Evolutionary conservation across 2,329 filamentous ascomycete genomes (phyloP).

Genomic region (Zasmidium angulare): DNA sequence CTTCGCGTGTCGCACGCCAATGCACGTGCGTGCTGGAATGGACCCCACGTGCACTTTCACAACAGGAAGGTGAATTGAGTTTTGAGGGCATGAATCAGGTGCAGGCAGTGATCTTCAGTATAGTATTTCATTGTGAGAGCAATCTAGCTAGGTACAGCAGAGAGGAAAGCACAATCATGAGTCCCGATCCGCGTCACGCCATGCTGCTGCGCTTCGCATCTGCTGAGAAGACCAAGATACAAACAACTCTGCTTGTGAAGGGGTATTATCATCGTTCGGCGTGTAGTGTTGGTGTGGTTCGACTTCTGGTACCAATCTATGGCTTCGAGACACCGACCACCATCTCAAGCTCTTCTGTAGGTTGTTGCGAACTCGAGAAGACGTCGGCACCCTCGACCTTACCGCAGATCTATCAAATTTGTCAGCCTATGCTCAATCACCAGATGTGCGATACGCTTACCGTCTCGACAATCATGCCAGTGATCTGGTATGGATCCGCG

Average conservation of each 20-base stretch:
- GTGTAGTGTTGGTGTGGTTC: not conserved
- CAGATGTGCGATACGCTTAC: slow-evolving; percentile 24
- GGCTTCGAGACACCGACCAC: slow-evolving; percentile 35
- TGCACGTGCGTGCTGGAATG: not conserved
- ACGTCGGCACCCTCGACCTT: slow-evolving; percentile 52
- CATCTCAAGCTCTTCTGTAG: slow-evolving; percentile 38
- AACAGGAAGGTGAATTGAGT: too few species aligned
- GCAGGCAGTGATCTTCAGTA: too few species aligned
- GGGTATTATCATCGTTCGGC: not conserved
- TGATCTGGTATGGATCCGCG: slow-evolving; percentile 82
- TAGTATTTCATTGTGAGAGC: not conserved
- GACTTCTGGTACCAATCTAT: slow-evolving; percentile 18
- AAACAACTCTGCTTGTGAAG: not conserved
- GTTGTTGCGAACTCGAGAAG: slow-evolving; percentile 36
- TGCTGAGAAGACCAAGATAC: not conserved
- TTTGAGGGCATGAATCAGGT: too few species aligned
- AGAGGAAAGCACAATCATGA: not conserved
- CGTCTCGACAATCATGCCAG: slow-evolving; percentile 77
- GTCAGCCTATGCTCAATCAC: not conserved
- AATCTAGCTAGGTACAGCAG: not conserved
- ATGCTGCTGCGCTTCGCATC: not conserved
- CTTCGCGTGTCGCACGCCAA: not conserved
- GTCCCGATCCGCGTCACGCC: not conserved
- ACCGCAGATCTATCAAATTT: slow-evolving; percentile 41
- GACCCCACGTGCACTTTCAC: not conserved